Percentiles rank a stretch among this genome's conserved stretches.
Conservation (phyloP, 441 rosid genomes). For the Populus hybrid region DNA sequence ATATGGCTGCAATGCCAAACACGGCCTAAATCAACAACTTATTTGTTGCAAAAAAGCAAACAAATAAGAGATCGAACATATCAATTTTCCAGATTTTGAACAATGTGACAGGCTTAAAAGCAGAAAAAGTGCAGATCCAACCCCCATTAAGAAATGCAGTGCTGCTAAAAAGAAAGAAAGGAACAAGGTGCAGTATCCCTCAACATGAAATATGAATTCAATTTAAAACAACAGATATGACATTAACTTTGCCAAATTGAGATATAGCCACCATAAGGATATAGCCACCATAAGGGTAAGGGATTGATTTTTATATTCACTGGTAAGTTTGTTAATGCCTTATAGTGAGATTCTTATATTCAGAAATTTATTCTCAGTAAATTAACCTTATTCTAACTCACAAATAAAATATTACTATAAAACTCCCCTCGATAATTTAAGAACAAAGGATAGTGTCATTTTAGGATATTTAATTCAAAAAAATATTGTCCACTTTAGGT, state of each 20-base stretch:
- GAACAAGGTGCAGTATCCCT: neutral
- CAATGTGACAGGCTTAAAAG: neutral
- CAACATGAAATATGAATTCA: neutral
- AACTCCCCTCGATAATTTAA: neutral
- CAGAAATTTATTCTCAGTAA: neutral
- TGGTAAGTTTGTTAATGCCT: neutral
- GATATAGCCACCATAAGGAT: too few species aligned
- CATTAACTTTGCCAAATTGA: neutral
- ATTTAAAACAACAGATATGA: neutral
- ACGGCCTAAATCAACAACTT: neutral
- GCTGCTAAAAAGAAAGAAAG: neutral
- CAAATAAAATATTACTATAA: neutral
- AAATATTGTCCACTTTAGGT: neutral
- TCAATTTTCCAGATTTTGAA: neutral
- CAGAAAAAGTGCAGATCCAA: neutral
- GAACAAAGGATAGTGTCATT: too few species aligned
- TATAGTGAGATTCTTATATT: neutral
- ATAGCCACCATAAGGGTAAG: neutral
- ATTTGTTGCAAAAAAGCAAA: neutral
- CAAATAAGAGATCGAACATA: neutral
- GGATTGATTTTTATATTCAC: neutral
- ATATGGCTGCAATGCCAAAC: too few species aligned
- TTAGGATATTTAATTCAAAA: neutral
- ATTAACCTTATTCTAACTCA: neutral
- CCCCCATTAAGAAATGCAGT: neutral